Evolutionary conservation across 768 basidiomycete species (phyloP), one percentile per base, ranked within the genome.

Genomic region (Tricholoma terreum): DNA sequence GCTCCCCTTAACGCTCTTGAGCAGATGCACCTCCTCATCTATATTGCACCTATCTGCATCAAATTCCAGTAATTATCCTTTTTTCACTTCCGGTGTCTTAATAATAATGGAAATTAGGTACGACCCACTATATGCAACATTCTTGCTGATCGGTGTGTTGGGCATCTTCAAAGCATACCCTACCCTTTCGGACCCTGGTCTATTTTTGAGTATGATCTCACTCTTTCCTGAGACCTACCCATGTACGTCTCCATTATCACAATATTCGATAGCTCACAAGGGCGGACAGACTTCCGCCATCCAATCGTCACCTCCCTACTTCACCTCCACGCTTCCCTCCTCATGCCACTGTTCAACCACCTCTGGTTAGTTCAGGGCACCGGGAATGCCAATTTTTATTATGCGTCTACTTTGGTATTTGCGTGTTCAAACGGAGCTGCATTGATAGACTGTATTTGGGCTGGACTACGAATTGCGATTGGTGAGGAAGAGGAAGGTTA

Each of bases 321-420:
- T 9, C 90, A 96, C 61, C 74, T 91, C 4, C 93, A 97, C 65
- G 86, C 95, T 2, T 80, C 86, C 1, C 78, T 93, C 17, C 85
- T 98, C 19, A 81, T 98, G 57, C 96, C 96, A 0, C 79, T 97
- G 30, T 95, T 98, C 71, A 86, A 96, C 66, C 83, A 91, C 58
- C 77, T 98, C 1, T 99, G 97, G 96, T 81, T 98, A 6, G 79
- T 77, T 8, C 89, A 93, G 56, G 94, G 94, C 1, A 91, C 93
- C 5, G 97, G 94, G 2, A 98, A 99, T 66, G 94, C 96, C 46
- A 98, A 98, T 70, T 99, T 99, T 74, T 98, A 92, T 75, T 99
- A 98, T 65, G 97, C 97, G 0, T 87, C 89, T 3, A 98, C 94
- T 2, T 78, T 98, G 58, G 96, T 99, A 14, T 94, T 94, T 70